phyloP scores from a whole-genome alignment of 495 filamentous ascomycete genomes.

The Letharia columbiana region DNA sequence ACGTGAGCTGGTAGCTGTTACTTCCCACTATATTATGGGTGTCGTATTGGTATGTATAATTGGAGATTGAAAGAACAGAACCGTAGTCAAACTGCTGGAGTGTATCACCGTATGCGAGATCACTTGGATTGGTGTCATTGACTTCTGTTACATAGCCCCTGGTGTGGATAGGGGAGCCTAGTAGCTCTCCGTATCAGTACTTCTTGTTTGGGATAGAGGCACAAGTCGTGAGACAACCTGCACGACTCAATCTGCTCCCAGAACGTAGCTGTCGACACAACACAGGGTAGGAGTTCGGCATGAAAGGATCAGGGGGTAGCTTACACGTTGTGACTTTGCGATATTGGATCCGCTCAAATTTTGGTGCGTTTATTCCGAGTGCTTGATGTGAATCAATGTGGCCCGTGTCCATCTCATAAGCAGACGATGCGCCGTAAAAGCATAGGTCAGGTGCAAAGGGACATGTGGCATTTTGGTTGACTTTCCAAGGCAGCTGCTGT shows the following conservation, averaged over 20 bases:
- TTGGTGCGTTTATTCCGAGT: constrained; percentile 29
- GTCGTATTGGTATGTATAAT: constrained; percentile 26
- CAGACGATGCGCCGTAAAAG: constrained; percentile 13
- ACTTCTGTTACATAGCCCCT: background rate
- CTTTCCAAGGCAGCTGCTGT: constrained; percentile 24
- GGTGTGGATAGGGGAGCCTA: constrained; percentile 14
- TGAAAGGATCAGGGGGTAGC: background rate
- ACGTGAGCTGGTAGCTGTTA: constrained; percentile 25
- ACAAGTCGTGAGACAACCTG: background rate
- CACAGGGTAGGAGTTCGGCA: background rate
- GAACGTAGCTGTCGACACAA: background rate
- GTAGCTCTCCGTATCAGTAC: background rate
- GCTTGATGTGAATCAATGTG: constrained; percentile 29
- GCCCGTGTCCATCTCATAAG: constrained; percentile 30
- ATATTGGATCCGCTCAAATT: constrained; percentile 25
- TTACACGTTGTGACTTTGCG: constrained; percentile 29
- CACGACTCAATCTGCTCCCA: background rate
- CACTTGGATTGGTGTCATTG: constrained; percentile 7
- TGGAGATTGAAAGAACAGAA: background rate
- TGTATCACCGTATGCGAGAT: constrained; percentile 9
- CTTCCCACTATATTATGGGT: background rate
- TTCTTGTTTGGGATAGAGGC: background rate
- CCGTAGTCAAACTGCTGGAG: constrained; percentile 11
- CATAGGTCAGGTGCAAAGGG: constrained; percentile 29
- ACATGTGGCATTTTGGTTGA: constrained; percentile 25